These are phyloP conservation scores for Beauveria sp. DNA, from an alignment of 2,329 filamentous ascomycete species.

Conservation along the genomic window DNA sequence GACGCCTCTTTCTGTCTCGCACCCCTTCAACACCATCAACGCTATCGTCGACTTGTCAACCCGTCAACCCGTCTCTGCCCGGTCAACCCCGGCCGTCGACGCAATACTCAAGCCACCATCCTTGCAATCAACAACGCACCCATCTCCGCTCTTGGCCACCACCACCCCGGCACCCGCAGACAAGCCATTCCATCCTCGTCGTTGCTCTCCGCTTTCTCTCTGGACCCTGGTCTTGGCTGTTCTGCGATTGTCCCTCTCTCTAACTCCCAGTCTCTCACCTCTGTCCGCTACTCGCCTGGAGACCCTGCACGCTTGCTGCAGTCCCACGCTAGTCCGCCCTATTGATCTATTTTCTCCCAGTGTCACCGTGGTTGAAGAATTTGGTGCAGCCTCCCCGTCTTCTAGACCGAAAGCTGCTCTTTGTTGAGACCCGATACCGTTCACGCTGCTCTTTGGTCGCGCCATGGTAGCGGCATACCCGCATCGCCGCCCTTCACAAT, in stretches of 20 bases:
- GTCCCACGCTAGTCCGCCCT: not conserved
- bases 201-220: not conserved
- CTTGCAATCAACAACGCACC: not conserved
- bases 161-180: not conserved
- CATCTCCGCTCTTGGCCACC: not conserved
- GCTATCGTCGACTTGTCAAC: not conserved
- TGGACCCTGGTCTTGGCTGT: not conserved
- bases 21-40: too few species aligned
- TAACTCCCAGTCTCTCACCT: not conserved
- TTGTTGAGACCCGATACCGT: not conserved
- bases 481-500: slow-evolving; percentile 19
- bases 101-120: not conserved
- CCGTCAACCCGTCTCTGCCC: not conserved
- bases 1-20: not conserved
- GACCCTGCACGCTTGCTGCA: slow-evolving; percentile 6
- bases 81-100: not conserved
- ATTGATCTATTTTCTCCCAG: not conserved
- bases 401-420: not conserved
- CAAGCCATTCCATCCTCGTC: not conserved
- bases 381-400: not conserved
- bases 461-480: slow-evolving; percentile 7
- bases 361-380: not conserved
- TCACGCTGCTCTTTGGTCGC: not conserved
- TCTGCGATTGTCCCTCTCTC: not conserved
- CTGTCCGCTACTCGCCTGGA: not conserved